These are phyloP conservation scores for Noccaea bulbosa DNA, from an alignment of 345 rosid species.

Conservation along the genomic window DNA sequence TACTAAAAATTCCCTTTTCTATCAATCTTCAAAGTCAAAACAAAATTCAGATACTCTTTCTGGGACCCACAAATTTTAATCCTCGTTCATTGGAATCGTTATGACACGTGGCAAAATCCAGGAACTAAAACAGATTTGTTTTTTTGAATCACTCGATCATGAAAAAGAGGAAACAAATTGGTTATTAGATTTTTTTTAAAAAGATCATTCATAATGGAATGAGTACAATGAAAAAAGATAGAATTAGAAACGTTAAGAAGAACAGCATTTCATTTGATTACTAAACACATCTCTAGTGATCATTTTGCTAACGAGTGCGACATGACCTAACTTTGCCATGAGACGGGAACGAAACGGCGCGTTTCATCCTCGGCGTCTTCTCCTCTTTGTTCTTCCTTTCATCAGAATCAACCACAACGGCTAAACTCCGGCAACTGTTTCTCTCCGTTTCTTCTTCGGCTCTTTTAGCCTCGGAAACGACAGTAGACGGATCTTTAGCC, in stretches of 20 bases:
- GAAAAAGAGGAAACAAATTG: neutral
- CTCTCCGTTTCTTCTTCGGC: constrained; percentile 11
- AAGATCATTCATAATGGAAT: neutral
- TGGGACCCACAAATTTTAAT: neutral
- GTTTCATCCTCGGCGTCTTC: constrained; percentile 22
- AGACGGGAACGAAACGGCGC: constrained; percentile 32
- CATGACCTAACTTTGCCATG: constrained; percentile 34
- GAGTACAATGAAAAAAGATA: neutral
- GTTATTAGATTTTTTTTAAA: neutral
- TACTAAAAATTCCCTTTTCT: too few species aligned
- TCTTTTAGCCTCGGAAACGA: neutral
- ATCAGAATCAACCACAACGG: constrained; percentile 25
- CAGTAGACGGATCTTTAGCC: constrained; percentile 6
- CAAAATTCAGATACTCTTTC: too few species aligned
- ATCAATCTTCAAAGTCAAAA: too few species aligned
- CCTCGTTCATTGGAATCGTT: too few species aligned
- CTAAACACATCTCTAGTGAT: neutral
- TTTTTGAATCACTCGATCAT: neutral
- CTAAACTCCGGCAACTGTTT: constrained; percentile 29
- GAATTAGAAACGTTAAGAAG: neutral
- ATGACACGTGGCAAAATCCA: neutral
- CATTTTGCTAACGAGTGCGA: constrained; percentile 27
- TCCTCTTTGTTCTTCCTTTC: constrained; percentile 8
- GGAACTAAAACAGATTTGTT: neutral
- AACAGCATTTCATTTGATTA: constrained; percentile 5